Base-by-base conservation (phyloP, 1,284 basidiomycete species). In the Ganoderma leucocontextum region DNA sequence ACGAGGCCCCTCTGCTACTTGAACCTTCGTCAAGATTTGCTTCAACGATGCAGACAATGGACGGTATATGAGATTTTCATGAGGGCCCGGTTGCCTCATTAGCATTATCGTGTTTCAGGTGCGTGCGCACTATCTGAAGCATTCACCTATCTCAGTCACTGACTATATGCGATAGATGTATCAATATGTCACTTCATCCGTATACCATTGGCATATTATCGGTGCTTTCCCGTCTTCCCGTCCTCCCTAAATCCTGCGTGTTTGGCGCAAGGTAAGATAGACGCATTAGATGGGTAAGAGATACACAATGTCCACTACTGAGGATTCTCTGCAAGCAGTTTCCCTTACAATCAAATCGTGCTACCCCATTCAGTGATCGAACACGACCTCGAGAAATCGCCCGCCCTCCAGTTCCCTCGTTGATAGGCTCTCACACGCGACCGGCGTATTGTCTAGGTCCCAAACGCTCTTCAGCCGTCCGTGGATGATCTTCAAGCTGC, bases 401-500 rank as follows among this genome's bases (percentile, higher is more conserved):
- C 75, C 78, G 22, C 78, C 78, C 33, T 77, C 77, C 53, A 79
- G 65, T 65, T 77, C 76, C 38, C 75, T 75, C 65, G 76, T 77
- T 47, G 71, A 67, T 62, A 75, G 75, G 22, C 75, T 76, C 19
- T 78, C 78, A 15, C 69, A 70, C 25, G 75, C 73, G 42, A 75
- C 73, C 49, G 73, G 75, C 10, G 76, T 72, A 29, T 74, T 74
- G 63, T 90, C 87, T 76, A 93, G 76, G 66, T 87, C 85, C 96
- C 96, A 98, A 33, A 90, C 87, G 38, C 85, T 83, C 70, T 87
- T 84, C 72, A 98, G 76, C 57, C 88, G 83, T 69, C 86, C 88
- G 76, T 89, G 93, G 44, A 96, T 83, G 64, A 88, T 84, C 78
- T 89, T 92, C 82, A 97, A 95, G 47, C 87, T 92, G 49, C 92